Evolutionary conservation across 2,329 filamentous ascomycete species (phyloP), one percentile per base, ranked within the genome.

Genomic region (Remersonia thermophila): DNA sequence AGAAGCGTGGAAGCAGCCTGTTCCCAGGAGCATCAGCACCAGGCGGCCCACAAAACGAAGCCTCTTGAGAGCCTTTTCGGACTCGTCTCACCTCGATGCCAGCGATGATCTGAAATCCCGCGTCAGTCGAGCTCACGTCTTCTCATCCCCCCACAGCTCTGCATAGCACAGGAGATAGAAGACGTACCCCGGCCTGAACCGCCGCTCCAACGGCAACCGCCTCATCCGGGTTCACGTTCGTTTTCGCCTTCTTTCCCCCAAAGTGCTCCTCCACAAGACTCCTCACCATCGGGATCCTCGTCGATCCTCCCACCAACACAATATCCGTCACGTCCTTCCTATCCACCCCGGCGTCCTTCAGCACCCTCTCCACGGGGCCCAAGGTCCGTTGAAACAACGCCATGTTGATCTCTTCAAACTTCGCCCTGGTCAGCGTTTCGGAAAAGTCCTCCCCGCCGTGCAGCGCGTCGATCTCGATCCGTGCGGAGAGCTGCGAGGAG

Each of bases 191-290:
- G 67, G 82, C 91, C 69, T 98, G 91, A 51, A 96, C 86, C 51
- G 91, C 89, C 43, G 91, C 91, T 66, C 91, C 91, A 61, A 85
- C 95, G 55, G 91, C 89, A 50, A 98, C 91, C 66, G 91, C 91
- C 73, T 98, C 91, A 57, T 98, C 91, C 50, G 91, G 91, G 76
- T 98, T 96, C 60, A 98, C 93, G 63, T 85, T 85, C 81, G 95
- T 95, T 73, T 80, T 87, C 51, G 85, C 86, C 72, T 89, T 86
- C 83, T 95, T 96, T 9, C 20, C 20, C 62, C 87, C 81, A 62
- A 96, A 96, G 75, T 76, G 96, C 64, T 95, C 86, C 72, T 96
- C 86, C 48, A 98, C 82, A 59, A 96, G 79, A 52, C 74, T 61
- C 68, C 91, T 82, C 47, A 98, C 86, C 81, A 94, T 96, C 59